Evolutionary conservation across 2,329 filamentous ascomycete species (phyloP).

Genomic region (Lasiodiplodia sp.): DNA sequence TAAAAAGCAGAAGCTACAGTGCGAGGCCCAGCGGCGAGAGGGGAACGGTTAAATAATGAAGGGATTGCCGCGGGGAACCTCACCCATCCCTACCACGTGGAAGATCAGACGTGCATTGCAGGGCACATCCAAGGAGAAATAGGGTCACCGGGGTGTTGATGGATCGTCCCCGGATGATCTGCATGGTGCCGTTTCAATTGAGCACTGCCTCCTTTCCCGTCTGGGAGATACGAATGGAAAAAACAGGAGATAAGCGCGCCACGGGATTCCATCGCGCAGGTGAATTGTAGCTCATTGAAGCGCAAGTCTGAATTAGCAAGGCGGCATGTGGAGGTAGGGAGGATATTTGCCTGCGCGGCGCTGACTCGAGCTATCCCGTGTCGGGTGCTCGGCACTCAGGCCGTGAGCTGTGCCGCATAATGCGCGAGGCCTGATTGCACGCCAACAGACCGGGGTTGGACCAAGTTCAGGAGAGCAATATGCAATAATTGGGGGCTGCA

Average conservation of each 20-base stretch:
- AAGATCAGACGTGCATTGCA: background rate
- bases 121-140: slow-evolving; percentile 9
- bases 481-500: background rate
- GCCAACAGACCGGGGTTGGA: background rate
- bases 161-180: slow-evolving; percentile 16
- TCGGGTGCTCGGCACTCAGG: background rate
- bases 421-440: slow-evolving; percentile 4
- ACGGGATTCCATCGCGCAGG: background rate
- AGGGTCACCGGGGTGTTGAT: background rate
- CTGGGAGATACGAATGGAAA: background rate
- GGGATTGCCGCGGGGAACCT: background rate
- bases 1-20: background rate
- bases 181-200: slow-evolving; percentile 3
- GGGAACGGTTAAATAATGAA: background rate
- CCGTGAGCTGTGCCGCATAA: background rate
- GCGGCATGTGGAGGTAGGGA: too few relatives aligned
- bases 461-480: background rate
- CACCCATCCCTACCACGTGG: background rate
- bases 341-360: background rate
- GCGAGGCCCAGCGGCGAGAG: background rate
- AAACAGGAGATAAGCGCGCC: background rate
- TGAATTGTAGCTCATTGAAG: too few relatives aligned
- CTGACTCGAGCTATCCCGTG: background rate
- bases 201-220: slow-evolving; percentile 1
- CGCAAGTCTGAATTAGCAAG: too few relatives aligned